These are phyloP conservation scores for Ophiostoma ulmi DNA, from an alignment of 2,329 filamentous ascomycete species.

Conservation along the genomic window DNA sequence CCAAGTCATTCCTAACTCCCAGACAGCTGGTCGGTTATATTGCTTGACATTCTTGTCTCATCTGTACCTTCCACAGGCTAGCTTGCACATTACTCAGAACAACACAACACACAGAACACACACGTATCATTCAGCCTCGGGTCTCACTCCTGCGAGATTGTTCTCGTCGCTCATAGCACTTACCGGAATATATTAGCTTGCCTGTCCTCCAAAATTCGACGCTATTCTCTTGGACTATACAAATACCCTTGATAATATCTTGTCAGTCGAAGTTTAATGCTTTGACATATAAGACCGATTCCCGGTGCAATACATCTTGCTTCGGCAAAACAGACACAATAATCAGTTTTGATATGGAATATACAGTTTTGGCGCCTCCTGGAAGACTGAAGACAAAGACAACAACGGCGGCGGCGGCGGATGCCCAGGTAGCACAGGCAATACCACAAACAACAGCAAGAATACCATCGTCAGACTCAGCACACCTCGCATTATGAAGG, in stretches of 20 bases:
- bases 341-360: not conserved
- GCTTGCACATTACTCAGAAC: not conserved
- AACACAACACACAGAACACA: not conserved
- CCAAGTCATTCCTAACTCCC: not conserved
- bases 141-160: not conserved
- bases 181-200: not conserved
- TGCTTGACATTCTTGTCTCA: conserved; percentile 8
- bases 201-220: not conserved
- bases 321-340: not conserved
- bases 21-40: not conserved
- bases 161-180: not conserved
- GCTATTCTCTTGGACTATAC: not conserved
- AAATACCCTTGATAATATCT: not conserved
- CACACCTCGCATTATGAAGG: not conserved
- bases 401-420: not conserved
- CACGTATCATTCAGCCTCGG: conserved; percentile 1
- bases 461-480: not conserved
- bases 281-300: not conserved
- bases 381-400: not conserved
- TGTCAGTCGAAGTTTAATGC: not conserved
- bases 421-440: not conserved
- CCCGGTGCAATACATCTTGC: no score
- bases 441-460: not conserved
- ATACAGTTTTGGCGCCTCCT: not conserved
- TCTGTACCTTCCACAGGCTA: not conserved